Conservation (phyloP, 1,139 yeast genomes). For the Pichia sp. region DNA sequence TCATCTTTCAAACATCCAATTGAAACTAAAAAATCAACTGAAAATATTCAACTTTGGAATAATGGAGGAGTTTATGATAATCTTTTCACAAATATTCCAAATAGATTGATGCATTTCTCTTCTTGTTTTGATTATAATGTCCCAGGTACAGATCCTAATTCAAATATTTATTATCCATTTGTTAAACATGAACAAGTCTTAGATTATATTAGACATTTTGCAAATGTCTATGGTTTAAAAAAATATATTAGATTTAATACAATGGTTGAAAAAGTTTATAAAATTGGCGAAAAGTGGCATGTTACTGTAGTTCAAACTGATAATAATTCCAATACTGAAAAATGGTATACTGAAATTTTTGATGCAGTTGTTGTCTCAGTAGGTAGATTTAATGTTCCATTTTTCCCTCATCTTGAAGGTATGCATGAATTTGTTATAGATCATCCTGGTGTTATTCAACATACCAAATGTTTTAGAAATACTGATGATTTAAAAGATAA, state of each 20-base stretch:
- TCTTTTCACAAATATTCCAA: conserved; percentile 43
- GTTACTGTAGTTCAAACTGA: conserved; percentile 16
- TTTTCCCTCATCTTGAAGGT: conserved; percentile 39
- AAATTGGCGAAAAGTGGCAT: conserved; percentile 21
- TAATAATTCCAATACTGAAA: conserved; percentile 3
- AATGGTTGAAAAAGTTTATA: conserved; percentile 34
- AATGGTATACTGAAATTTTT: conserved; percentile 32
- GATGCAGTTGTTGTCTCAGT: conserved; percentile 42
- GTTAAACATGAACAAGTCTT: conserved; percentile 34
- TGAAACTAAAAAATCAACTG: neutral
- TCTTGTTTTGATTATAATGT: conserved; percentile 17
- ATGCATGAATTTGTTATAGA: conserved; percentile 33
- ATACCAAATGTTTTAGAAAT: conserved; percentile 42
- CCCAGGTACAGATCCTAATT: conserved; percentile 5
- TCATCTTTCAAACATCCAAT: neutral
- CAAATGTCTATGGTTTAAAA: conserved; percentile 27
- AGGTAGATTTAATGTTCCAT: conserved; percentile 44
- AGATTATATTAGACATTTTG: conserved; percentile 28
- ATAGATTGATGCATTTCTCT: conserved; percentile 39
- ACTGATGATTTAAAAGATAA: conserved; percentile 31
- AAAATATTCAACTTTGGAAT: conserved; percentile 30
- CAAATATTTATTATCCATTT: conserved; percentile 39
- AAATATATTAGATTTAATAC: conserved; percentile 36
- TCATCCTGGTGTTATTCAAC: conserved; percentile 30
- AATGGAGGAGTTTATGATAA: conserved; percentile 35